phyloP scores from a whole-genome alignment of 306 rosid species.

The Gynostemma pentaphyllum region DNA sequence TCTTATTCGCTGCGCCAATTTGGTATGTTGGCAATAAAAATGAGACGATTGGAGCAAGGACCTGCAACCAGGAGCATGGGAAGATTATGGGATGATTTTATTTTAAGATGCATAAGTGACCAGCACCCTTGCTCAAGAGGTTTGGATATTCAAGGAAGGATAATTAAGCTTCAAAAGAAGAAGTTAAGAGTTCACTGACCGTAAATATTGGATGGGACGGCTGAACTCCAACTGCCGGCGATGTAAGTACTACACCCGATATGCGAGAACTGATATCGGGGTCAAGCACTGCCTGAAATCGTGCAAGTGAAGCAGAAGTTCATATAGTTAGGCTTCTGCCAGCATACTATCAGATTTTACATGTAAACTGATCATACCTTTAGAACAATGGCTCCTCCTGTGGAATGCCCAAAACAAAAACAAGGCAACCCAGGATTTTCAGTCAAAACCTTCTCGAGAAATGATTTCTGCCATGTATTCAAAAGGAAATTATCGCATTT shows the following conservation, averaged over 20 bases:
- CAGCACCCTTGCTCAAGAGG: neutral
- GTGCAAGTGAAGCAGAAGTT: neutral
- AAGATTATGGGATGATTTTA: neutral
- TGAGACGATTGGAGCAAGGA: constrained; percentile 65
- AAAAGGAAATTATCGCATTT: neutral
- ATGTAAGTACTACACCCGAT: constrained; percentile 61
- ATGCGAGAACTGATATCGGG: constrained; percentile 47
- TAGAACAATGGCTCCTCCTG: constrained; percentile 79
- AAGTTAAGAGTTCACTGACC: constrained; percentile 30
- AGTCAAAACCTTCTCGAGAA: constrained; percentile 53
- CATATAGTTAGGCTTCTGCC: neutral
- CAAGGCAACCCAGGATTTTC: constrained; percentile 71
- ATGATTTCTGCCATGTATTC: constrained; percentile 41
- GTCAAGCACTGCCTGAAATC: constrained; percentile 63
- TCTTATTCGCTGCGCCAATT: constrained; percentile 50
- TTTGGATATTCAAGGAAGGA: neutral
- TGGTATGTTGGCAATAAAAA: constrained; percentile 58
- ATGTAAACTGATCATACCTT: constrained; percentile 42
- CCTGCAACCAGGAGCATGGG: constrained; percentile 20
- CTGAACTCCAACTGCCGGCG: constrained; percentile 91
- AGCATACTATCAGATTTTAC: neutral
- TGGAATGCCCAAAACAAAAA: constrained; percentile 86
- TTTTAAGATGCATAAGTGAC: neutral
- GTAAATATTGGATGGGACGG: constrained; percentile 57
- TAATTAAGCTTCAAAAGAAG: neutral